Base-by-base conservation (phyloP, 306 rosid genomes). In the Inga leiocalycina region DNA sequence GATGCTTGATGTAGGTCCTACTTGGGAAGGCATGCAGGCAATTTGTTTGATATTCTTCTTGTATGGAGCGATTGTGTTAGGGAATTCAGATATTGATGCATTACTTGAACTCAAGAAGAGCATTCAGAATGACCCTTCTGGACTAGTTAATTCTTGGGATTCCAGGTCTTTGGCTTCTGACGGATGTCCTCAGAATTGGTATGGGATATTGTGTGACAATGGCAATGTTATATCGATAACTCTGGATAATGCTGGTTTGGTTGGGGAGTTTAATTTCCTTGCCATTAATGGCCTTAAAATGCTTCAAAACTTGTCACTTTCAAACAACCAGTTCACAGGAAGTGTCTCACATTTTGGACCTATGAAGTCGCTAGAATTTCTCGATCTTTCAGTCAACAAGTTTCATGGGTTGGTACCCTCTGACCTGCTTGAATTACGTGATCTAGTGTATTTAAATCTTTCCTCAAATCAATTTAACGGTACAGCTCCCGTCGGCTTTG, bases 121-220 rank as follows among this genome's bases (percentile, higher is more conserved):
- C 85, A 81, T 93, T 88, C 80, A 78, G 74, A 75, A 76, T 46
- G 98, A 90, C 83, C 89, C 94, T 83, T 84, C 85, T 51, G 89
- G 93, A 77, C 77, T 87, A 83, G 75, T 90, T 56, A 83, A 69
- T 79, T 92, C 98, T 15, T 93, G 98, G 98, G 88, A 89, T 84
- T 88, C 91, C 3, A 86, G 77, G 81, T 89, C 94, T 61, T 39
- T 90, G 79, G 91, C 88, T 73, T 88, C 97, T n/a, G 78, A 89
- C 87, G 92, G 94, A 34, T 93, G 98, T 80, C 97, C 98, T 64
- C 84, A 41, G 78, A 87, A 88, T 79, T 93, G 98, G 97, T 71
- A 81, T 81, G 98, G 98, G 27, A 51, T 93, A 71, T 30, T 72
- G 14, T 93, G 97, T 77, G 85, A 56, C 67, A 73, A 83, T 82